Base-by-base conservation (phyloP, 169 alveolate species). In the Ichthyophthirius multifiliis region DNA sequence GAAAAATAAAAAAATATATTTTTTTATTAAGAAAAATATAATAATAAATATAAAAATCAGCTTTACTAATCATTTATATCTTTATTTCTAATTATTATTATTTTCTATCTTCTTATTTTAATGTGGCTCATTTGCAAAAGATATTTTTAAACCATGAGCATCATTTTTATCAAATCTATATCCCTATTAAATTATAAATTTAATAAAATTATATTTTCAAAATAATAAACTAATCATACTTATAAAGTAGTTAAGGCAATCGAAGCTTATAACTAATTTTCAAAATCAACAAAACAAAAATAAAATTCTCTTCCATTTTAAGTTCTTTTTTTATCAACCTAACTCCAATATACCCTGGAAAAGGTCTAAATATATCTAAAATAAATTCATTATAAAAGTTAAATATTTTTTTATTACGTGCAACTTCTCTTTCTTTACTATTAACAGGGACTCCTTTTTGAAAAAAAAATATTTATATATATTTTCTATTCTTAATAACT, bases 121-220 rank as follows among this genome's bases (percentile, higher is more conserved):
- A 23, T 71, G 71, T 2, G 86, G 86, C 30, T 81, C 76, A 43
- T 81, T 71, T 12, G 86, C 86, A 55, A 47, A 81, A 3, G 79
- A 81, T 10, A 81, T 81, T 47, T 81, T 81, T 4, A 81, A 30
- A 13, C 86, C 86, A 7, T 55, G 37, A 62, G 71, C 73, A 63
- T 81, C 86, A 47, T 39, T 48, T 32, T 81, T 81, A 81, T 81
- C 86, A 71, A 81, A 81, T 47, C 82, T 76, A 34, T 81, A 81
- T 32, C 86, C 86, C 86, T 81, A n/a, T 46, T 35, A 12, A 20
- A 12, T 65, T 65, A 32, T 37, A 67, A 16, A 18, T 67, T 67
- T 20, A 16, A 1, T 41, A 3, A 6, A 3, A 15, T 39, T 34
- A 3, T 3, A 41, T 4, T 13, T 37, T 13, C 18, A 23, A 55